A percentile compares a stretch with the other conserved stretches of the same genome.
These are phyloP conservation scores for Chionographis japonica DNA, from an alignment of 106 monocot species.

Conservation along the genomic window DNA sequence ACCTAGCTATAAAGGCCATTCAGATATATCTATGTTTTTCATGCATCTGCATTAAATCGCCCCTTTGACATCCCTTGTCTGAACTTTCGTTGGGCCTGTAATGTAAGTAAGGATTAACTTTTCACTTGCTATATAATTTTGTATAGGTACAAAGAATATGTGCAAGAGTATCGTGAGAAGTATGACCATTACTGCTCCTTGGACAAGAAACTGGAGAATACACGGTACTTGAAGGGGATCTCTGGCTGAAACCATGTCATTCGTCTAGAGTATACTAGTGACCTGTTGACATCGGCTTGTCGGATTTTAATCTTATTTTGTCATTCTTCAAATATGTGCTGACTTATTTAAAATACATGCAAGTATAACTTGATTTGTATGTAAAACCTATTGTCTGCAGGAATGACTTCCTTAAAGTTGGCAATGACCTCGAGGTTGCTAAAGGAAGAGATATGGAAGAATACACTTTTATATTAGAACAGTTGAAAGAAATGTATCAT, in stretches of 20 bases:
- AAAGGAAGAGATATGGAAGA: conserved; percentile 43
- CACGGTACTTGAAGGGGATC: conserved; percentile 27
- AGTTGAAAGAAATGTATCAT: conserved; percentile 57
- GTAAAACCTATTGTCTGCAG: conserved; percentile 30
- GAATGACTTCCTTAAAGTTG: conserved; percentile 67
- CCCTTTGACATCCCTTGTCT: no score
- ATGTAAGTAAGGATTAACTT: neutral
- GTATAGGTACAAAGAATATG: conserved; percentile 75
- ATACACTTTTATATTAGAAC: conserved; percentile 43
- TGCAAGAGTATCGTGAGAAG: conserved; percentile 85
- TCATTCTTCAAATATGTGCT: neutral
- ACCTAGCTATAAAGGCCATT: no score
- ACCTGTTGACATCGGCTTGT: neutral
- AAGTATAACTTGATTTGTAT: neutral
- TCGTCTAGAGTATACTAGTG: no score
- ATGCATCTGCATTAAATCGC: no score
- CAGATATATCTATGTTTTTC: no score
- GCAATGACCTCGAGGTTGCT: conserved; percentile 58
- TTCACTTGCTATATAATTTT: conserved; percentile 9
- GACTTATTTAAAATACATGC: neutral
- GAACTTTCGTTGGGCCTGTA: no score
- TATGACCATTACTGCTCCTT: conserved; percentile 60
- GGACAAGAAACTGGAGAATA: conserved; percentile 71
- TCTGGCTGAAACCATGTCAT: neutral
- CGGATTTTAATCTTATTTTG: neutral